These are phyloP conservation scores for Claviceps paspali DNA, from an alignment of 2,329 filamentous ascomycete species.

Conservation along the genomic window DNA sequence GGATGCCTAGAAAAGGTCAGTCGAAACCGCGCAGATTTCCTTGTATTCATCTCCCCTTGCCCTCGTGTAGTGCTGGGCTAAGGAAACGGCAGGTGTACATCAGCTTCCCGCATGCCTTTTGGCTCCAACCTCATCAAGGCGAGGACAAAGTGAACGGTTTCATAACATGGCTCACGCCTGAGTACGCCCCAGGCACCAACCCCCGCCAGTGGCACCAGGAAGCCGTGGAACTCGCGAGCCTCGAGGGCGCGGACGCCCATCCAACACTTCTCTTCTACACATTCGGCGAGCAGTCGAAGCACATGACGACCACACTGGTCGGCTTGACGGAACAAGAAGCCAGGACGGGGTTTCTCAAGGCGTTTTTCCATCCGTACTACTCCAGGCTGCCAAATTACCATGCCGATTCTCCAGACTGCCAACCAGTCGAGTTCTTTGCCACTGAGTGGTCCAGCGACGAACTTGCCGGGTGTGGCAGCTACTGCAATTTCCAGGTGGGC, in stretches of 20 bases:
- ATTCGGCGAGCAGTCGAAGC: conserved; percentile 45
- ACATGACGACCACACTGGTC: conserved; percentile 32
- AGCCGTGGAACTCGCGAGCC: conserved; percentile 58
- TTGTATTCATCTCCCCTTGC: neutral
- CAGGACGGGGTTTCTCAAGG: conserved; percentile 38
- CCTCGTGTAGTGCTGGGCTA: neutral
- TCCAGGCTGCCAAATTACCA: conserved; percentile 57
- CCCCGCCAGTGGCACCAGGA: conserved; percentile 58
- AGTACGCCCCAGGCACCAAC: conserved; percentile 48
- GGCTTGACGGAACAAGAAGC: conserved; percentile 27
- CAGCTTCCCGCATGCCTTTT: conserved; percentile 63
- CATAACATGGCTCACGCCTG: conserved; percentile 59
- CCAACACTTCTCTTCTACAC: conserved; percentile 78
- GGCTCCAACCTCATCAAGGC: conserved; percentile 28
- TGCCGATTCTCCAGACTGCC: conserved; percentile 36
- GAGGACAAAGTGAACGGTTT: conserved; percentile 47
- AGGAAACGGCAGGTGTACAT: conserved; percentile 34
- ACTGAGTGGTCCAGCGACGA: conserved; percentile 70
- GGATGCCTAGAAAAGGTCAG: conserved; percentile 55
- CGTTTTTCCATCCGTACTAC: conserved; percentile 66
- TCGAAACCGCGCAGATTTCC: too few species aligned
- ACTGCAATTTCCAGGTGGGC: conserved; percentile 72
- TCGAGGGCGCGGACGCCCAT: conserved; percentile 44
- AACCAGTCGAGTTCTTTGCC: conserved; percentile 46
- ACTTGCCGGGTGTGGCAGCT: conserved; percentile 67